Conservation (phyloP, 768 basidiomycete species). For the Cystobasidium ongulense region DNA sequence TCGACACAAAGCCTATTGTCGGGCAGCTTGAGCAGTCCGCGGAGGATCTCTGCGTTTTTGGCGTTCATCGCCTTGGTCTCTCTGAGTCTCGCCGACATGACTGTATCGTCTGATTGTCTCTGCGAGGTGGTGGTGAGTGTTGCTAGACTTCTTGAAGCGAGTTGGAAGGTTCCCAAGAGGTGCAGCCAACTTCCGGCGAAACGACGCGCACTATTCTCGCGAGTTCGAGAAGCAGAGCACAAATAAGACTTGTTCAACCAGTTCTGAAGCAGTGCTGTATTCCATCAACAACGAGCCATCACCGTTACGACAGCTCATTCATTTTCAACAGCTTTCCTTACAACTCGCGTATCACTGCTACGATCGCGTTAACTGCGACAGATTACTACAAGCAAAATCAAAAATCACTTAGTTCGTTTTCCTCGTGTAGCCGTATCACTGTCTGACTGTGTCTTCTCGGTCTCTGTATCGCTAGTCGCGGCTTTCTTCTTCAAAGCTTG, state of each 20-base stretch:
- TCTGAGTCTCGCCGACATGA: conserved; percentile 22
- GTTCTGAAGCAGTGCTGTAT: too few relatives aligned
- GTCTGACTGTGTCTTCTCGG: neutral
- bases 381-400: neutral
- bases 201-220: too few relatives aligned
- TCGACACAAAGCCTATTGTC: conserved; percentile 94
- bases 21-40: conserved; percentile 76
- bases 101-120: neutral
- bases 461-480: neutral
- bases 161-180: too few relatives aligned
- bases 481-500: neutral
- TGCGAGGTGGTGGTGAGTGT: too few relatives aligned
- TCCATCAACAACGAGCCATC: too few relatives aligned
- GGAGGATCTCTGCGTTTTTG: conserved; percentile 49
- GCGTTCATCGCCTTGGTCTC: conserved; percentile 30
- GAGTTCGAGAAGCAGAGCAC: too few relatives aligned
- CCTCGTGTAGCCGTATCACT: neutral
- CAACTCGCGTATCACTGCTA: neutral
- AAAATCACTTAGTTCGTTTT: neutral
- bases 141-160: too few relatives aligned
- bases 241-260: too few relatives aligned
- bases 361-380: neutral
- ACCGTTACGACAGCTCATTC: too few relatives aligned
- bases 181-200: too few relatives aligned
- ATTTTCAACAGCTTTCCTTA: too few relatives aligned